phyloP scores from a whole-genome alignment of 1,284 basidiomycete genomes.

The Sutorius eximius region DNA sequence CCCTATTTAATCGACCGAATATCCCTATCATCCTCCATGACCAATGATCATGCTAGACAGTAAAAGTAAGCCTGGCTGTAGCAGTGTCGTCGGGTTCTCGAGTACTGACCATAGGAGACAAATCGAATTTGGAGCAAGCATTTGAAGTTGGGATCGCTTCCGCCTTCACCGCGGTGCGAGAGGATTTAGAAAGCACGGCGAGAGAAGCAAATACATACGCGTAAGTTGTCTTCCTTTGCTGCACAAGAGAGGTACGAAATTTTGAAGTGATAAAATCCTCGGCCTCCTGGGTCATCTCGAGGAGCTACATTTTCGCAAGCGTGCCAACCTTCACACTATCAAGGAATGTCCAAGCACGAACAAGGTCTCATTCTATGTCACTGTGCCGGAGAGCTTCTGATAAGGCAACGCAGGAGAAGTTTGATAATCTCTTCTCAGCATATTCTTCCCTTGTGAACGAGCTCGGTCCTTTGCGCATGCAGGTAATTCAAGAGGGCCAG shows the following conservation, averaged over 20 bases:
- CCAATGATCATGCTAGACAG: constrained; percentile 7
- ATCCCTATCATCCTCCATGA: not conserved
- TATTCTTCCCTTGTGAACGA: constrained; percentile 39
- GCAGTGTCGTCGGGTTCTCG: not conserved
- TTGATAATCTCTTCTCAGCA: constrained; percentile 31
- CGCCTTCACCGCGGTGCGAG: constrained; percentile 19
- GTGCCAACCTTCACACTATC: constrained; percentile 4
- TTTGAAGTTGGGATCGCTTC: constrained; percentile 25
- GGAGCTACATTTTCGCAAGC: constrained; percentile 21
- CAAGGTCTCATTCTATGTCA: constrained; percentile 18
- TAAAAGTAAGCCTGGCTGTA: constrained; percentile 16
- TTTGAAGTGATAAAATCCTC: constrained; percentile 25
- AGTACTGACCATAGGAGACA: constrained; percentile 9
- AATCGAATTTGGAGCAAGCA: constrained; percentile 18
- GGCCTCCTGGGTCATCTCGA: constrained; percentile 25
- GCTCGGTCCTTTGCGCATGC: constrained; percentile 36
- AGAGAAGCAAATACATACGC: constrained; percentile 25
- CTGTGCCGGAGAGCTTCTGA: constrained; percentile 10
- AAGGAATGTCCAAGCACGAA: constrained; percentile 11
- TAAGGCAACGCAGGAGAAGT: constrained; percentile 32
- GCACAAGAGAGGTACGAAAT: not conserved
- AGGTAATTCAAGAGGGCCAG: constrained; percentile 38
- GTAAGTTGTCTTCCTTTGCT: constrained; percentile 22
- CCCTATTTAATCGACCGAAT: constrained; percentile 8
- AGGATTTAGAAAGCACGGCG: constrained; percentile 13